Evolutionary conservation across 768 basidiomycete species (phyloP).

Genomic region (Russula foetens): DNA sequence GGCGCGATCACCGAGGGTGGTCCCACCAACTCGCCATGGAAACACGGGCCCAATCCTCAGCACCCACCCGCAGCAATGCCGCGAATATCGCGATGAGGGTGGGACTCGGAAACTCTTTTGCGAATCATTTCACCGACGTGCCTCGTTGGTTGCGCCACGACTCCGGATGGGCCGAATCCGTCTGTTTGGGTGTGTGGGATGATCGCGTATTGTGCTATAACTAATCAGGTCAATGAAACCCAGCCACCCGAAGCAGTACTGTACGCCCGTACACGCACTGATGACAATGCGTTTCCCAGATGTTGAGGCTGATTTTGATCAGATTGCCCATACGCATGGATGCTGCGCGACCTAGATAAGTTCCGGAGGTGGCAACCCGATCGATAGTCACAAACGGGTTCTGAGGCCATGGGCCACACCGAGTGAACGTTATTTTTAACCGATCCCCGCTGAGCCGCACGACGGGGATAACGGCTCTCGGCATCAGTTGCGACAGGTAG

Average conservation of each 20-base stretch:
- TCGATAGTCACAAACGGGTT: constrained; percentile 1
- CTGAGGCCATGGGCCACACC: constrained; percentile 1
- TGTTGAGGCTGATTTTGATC: constrained; percentile 12
- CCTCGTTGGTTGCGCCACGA: constrained; percentile 10
- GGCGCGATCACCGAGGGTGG: constrained; percentile 14
- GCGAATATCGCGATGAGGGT: neutral
- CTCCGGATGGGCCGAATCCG: neutral
- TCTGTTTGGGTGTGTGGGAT: neutral
- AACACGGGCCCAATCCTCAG: constrained; percentile 4
- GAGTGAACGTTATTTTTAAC: neutral
- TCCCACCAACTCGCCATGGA: constrained; percentile 13
- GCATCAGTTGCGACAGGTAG: neutral
- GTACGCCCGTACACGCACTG: neutral
- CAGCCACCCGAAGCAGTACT: neutral
- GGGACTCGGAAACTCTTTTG: neutral
- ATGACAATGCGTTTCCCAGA: constrained; percentile 8
- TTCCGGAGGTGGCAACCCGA: constrained; percentile 1
- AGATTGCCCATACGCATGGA: neutral
- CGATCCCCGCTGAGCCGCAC: neutral
- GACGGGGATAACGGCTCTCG: constrained; percentile 7
- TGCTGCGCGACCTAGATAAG: neutral
- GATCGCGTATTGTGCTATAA: constrained; percentile 9
- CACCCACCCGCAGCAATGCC: constrained; percentile 7
- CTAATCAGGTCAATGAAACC: constrained; percentile 1
- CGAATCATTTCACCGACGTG: neutral